Conservation (phyloP, 495 filamentous ascomycete species). For the Achaetomiella virescens region DNA sequence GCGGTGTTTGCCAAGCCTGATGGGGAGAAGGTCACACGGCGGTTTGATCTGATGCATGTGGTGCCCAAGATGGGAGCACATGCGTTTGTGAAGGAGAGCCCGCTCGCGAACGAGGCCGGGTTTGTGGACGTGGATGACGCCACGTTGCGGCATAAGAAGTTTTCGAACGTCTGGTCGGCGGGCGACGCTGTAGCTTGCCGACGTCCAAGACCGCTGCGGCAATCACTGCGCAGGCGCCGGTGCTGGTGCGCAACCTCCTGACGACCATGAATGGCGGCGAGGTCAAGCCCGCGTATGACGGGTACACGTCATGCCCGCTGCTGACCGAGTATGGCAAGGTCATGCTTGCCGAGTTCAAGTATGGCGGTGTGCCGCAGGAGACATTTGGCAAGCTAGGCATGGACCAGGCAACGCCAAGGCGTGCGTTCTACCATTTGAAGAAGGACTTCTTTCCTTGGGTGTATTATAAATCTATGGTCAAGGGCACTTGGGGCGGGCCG, state of each 20-base stretch:
- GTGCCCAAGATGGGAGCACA: slow-evolving; percentile 58
- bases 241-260: slow-evolving; percentile 54
- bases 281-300: slow-evolving; percentile 49
- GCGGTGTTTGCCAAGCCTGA: slow-evolving; percentile 43
- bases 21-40: slow-evolving; percentile 40
- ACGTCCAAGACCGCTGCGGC: slow-evolving; percentile 66
- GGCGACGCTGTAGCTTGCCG: slow-evolving; percentile 60
- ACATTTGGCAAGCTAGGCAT: slow-evolving; percentile 54
- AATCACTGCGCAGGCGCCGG: slow-evolving; percentile 56
- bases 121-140: slow-evolving; percentile 59
- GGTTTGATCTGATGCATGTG: slow-evolving; percentile 57
- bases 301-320: slow-evolving; percentile 66
- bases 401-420: slow-evolving; percentile 50
- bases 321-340: slow-evolving; percentile 61
- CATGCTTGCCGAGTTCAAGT: slow-evolving; percentile 66
- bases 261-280: slow-evolving; percentile 50
- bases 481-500: slow-evolving; percentile 57
- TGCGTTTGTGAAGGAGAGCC: slow-evolving; percentile 52
- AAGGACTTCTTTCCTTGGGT: slow-evolving; percentile 70
- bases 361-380: slow-evolving; percentile 64
- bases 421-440: slow-evolving; percentile 59
- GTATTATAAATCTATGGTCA: slow-evolving; percentile 53
- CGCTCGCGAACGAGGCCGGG: slow-evolving; percentile 53
- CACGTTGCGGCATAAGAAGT: slow-evolving; percentile 58
- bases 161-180: slow-evolving; percentile 60